Conservation (phyloP, 495 filamentous ascomycete species). For the Coniosporium apollinis region DNA sequence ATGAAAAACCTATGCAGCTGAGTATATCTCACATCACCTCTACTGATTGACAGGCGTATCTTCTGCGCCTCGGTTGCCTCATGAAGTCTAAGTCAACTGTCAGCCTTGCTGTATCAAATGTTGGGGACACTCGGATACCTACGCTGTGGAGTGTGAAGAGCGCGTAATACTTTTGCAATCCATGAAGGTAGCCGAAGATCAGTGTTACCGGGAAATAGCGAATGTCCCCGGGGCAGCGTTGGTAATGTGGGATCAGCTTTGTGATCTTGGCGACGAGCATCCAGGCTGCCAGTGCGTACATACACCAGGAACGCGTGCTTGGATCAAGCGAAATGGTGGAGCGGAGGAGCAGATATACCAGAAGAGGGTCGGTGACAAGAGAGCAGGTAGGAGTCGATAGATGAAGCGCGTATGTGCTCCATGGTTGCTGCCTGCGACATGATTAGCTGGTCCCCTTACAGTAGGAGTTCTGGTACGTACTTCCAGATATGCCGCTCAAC, state of each 20-base stretch:
- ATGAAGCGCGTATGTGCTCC: slow-evolving; percentile 45
- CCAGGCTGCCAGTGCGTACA: slow-evolving; percentile 36
- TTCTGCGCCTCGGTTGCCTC: no score
- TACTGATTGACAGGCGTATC: no score
- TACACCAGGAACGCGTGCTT: slow-evolving; percentile 24
- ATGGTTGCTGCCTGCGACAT: slow-evolving; percentile 32
- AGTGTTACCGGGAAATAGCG: slow-evolving; percentile 55
- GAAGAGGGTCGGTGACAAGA: slow-evolving; percentile 42
- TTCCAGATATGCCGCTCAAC: slow-evolving; percentile 33
- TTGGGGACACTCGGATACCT: no score
- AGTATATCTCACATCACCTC: no score
- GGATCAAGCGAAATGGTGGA: slow-evolving; percentile 22
- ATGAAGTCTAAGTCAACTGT: no score
- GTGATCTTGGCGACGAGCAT: slow-evolving; percentile 61
- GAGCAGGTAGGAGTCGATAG: slow-evolving; percentile 42
- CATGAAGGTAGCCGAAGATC: slow-evolving; percentile 63
- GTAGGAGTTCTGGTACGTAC: slow-evolving; percentile 21
- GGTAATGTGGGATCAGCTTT: slow-evolving; percentile 59
- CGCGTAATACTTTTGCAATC: slow-evolving; percentile 61
- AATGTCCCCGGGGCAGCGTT: slow-evolving; percentile 51
- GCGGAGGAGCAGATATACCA: slow-evolving; percentile 36
- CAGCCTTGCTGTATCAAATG: no score
- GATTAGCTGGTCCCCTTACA: neutral
- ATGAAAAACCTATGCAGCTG: no score
- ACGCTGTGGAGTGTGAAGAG: slow-evolving; percentile 37